Evolutionary conservation across 1,139 yeast genomes (phyloP), one percentile per base, ranked within the genome.

Genomic region (Oligophagozyma castellii): DNA sequence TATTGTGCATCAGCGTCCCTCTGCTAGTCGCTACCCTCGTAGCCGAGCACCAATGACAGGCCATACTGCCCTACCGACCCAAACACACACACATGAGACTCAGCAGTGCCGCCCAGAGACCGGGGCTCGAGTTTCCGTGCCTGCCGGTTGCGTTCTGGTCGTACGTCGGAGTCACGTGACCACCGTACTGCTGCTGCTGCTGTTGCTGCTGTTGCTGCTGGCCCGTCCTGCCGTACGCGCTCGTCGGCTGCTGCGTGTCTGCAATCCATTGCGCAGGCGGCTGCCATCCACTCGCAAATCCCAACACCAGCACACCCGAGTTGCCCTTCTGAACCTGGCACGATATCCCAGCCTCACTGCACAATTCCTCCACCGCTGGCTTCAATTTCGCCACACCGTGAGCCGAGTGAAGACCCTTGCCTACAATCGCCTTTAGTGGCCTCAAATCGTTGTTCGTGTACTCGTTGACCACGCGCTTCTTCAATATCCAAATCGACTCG

Each of bases 321-420:
- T 89, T 89, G 29, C 75, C 66, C 1, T 65, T 62, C 40, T 83
- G 89, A 26, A 76, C 61, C 39, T 70, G 61, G 42, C 70, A 73
- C 16, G 55, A 65, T 42, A 86, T 63, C 12, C 68, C 58, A 32
- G 75, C 68, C 42, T 79, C 77, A 24, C 58, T 52, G 53, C 94
- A 83, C 50, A 83, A 58, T 26, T 72, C 67, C 46, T 80, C 89
- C 12, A 84, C 73, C 0, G 95, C 95, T 1, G 95, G 95, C 52
- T 77, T 80, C 43, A 89, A 58, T 54, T 84, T 86, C 29, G 95
- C 89, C 29, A 81, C 69, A 19, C 93, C 93, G 41, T 73, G 62
- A 29, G 67, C 63, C 0, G 95, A 80, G 51, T 89, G 96, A 29
- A 73, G 50, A 8, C 96, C 98, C 54, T 86, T 86, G n/a, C 96